Evolutionary conservation across 768 basidiomycete genomes (phyloP).

Genomic region (Lactarius akahatsu): DNA sequence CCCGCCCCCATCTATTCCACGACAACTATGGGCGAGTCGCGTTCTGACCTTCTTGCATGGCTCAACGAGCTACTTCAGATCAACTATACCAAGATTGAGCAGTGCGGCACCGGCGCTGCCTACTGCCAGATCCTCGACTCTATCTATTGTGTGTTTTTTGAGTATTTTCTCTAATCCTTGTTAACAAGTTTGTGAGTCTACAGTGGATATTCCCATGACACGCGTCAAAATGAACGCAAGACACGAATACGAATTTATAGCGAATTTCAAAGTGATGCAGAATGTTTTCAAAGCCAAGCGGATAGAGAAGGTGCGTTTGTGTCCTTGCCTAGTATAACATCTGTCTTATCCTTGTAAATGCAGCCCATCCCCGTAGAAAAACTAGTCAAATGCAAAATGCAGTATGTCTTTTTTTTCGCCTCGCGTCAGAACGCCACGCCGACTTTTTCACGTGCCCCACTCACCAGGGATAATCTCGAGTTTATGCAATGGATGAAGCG

Average conservation of each 20-base stretch:
- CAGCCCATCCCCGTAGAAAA: slow-evolving; percentile 95
- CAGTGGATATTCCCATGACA: slow-evolving; percentile 87
- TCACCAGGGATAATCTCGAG: slow-evolving; percentile 87
- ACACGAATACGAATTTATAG: slow-evolving; percentile 93
- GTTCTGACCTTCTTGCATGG: slow-evolving; percentile 89
- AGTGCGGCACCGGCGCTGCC: slow-evolving; percentile 86
- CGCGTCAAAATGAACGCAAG: slow-evolving; percentile 96
- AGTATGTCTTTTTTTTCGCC: slow-evolving; percentile 53
- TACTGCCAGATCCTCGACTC: slow-evolving; percentile 97
- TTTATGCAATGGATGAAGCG: slow-evolving; percentile 97
- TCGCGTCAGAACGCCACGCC: slow-evolving; percentile 11
- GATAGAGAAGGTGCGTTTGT: slow-evolving; percentile 78
- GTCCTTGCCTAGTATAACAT: not conserved
- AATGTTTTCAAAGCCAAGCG: slow-evolving; percentile 88
- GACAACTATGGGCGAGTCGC: slow-evolving; percentile 61
- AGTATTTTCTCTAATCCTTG: not conserved
- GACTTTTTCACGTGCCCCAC: slow-evolving; percentile 3
- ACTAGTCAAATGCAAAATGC: slow-evolving; percentile 98
- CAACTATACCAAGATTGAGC: slow-evolving; percentile 90
- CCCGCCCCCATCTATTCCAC: slow-evolving; percentile 13
- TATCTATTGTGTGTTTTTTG: slow-evolving; percentile 68
- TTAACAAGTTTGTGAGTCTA: not conserved
- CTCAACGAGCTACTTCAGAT: slow-evolving; percentile 90
- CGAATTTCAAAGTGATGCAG: slow-evolving; percentile 95
- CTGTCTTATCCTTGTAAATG: slow-evolving; percentile 8